Percentiles rank a stretch among this genome's conserved stretches.
Evolutionary conservation across 202 grass and related monocot genomes (phyloP).

Genomic region (Elaeis oleifera): DNA sequence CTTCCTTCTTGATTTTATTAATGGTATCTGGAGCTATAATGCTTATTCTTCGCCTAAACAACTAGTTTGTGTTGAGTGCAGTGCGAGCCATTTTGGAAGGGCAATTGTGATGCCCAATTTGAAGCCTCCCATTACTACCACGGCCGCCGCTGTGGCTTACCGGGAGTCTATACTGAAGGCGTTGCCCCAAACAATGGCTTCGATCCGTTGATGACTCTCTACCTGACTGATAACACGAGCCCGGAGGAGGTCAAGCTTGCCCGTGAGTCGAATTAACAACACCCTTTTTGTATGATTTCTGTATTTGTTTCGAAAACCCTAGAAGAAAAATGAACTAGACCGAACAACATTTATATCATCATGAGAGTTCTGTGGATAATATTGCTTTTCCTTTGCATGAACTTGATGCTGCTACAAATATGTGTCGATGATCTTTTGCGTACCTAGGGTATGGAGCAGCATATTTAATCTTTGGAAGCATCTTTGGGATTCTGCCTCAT

Average conservation of each 20-base stretch:
- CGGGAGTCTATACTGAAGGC: slow-evolving; percentile 62
- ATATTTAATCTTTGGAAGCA: too few relatives aligned
- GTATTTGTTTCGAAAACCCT: too few relatives aligned
- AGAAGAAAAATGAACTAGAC: too few relatives aligned
- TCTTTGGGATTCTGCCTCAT: too few relatives aligned
- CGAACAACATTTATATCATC: too few relatives aligned
- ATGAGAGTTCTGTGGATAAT: too few relatives aligned
- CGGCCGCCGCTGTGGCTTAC: slow-evolving; percentile 50
- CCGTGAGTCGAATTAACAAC: slow-evolving; percentile 25
- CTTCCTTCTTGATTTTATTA: background rate
- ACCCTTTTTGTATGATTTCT: background rate
- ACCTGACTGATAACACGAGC: slow-evolving; percentile 77
- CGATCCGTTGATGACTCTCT: slow-evolving; percentile 75
- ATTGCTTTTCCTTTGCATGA: too few relatives aligned
- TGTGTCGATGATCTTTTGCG: too few relatives aligned
- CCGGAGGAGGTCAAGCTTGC: slow-evolving; percentile 68
- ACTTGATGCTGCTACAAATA: too few relatives aligned
- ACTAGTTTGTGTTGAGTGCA: slow-evolving; percentile 8
- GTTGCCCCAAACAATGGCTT: slow-evolving; percentile 45
- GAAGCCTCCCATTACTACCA: slow-evolving; percentile 82
- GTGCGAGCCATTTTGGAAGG: slow-evolving; percentile 72
- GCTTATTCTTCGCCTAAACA: background rate
- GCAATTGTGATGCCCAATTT: slow-evolving; percentile 93
- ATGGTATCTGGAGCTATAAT: background rate
- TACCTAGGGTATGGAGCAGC: too few relatives aligned